Conservation (phyloP, 176 grass and related monocot species). For the Luzula sylvatica region DNA sequence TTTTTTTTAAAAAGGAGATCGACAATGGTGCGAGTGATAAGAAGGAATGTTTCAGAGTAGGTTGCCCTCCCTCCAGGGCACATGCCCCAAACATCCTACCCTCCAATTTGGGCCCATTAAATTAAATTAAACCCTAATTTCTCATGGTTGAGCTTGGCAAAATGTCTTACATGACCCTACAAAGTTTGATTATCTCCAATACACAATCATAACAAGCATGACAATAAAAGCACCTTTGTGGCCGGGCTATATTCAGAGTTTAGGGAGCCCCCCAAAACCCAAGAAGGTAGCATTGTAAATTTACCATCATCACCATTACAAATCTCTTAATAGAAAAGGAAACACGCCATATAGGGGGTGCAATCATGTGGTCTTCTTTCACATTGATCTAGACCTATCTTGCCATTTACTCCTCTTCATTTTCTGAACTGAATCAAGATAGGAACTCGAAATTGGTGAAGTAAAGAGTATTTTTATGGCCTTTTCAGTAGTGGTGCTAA, state of each 20-base stretch:
- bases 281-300: slow-evolving; percentile 9
- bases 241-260: slow-evolving; percentile 17
- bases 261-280: background rate
- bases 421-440: too few relatives aligned
- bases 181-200: background rate
- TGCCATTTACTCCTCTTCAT: background rate
- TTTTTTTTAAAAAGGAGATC: too few relatives aligned
- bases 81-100: slow-evolving; percentile 26
- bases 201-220: too few relatives aligned
- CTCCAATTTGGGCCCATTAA: slow-evolving; percentile 3
- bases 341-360: slow-evolving; percentile 4
- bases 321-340: background rate
- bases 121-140: background rate
- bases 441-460: too few relatives aligned
- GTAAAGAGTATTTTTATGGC: too few relatives aligned
- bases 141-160: background rate
- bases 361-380: slow-evolving; percentile 10
- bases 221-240: slow-evolving; percentile 17
- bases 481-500: too few relatives aligned
- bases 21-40: slow-evolving; percentile 4
- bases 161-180: background rate
- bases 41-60: slow-evolving; percentile 17
- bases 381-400: too few relatives aligned
- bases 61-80: slow-evolving; percentile 29
- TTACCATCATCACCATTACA: background rate